These are phyloP conservation scores for Ogataea ramenticola DNA, from an alignment of 805 yeast genomes.

Conservation along the genomic window DNA sequence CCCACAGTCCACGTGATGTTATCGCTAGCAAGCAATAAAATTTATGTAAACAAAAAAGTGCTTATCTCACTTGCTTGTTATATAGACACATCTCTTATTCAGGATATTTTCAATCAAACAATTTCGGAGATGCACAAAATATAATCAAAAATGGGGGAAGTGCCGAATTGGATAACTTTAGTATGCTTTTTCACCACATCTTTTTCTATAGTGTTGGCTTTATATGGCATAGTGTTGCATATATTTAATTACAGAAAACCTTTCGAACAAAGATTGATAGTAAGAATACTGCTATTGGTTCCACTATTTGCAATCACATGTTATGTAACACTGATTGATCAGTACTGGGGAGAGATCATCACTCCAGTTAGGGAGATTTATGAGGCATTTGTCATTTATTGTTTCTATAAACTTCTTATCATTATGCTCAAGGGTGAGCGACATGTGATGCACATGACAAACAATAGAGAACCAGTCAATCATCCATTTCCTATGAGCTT, in stretches of 20 bases:
- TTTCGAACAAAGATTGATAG: slow-evolving; percentile 74
- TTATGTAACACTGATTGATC: slow-evolving; percentile 45
- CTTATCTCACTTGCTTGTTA: too few species aligned
- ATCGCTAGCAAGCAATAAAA: too few species aligned
- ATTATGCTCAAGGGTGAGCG: slow-evolving; percentile 90
- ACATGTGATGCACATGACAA: slow-evolving; percentile 42
- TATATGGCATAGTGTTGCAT: slow-evolving; percentile 43
- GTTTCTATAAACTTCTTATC: slow-evolving; percentile 79
- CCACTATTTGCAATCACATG: slow-evolving; percentile 77
- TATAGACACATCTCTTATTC: too few species aligned
- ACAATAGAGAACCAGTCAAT: slow-evolving; percentile 63
- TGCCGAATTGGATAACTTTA: slow-evolving; percentile 10
- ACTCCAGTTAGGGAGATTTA: slow-evolving; percentile 85
- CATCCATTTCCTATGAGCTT: slow-evolving; percentile 55
- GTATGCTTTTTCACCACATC: slow-evolving; percentile 18
- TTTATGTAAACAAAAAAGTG: too few species aligned
- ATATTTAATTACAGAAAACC: slow-evolving; percentile 79
- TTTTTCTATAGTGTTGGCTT: slow-evolving; percentile 32
- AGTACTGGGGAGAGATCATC: slow-evolving; percentile 36
- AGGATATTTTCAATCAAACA: too few species aligned
- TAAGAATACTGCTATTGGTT: slow-evolving; percentile 73
- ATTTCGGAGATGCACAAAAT: not conserved
- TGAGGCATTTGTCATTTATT: slow-evolving; percentile 93
- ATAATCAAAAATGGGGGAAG: not conserved
- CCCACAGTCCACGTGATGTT: too few species aligned